Evolutionary conservation across 192 early-diverging fungal species (phyloP).

Genomic region (Endogone sp.): DNA sequence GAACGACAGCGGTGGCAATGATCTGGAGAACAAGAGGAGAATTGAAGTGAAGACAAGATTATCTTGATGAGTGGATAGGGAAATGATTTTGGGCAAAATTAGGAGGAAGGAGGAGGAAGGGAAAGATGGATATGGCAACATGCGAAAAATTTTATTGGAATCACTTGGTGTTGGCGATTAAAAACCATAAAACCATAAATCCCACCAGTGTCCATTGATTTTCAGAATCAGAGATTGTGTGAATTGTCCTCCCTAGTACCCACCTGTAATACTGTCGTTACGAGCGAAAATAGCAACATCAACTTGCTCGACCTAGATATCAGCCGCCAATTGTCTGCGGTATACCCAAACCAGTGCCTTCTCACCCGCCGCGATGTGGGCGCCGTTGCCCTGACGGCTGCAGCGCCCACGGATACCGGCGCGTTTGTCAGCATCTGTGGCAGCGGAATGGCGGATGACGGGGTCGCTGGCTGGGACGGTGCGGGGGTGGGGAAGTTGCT

Average conservation of each 20-base stretch:
- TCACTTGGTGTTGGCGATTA: background rate
- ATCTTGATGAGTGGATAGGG: too few relatives aligned
- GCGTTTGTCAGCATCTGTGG: slow-evolving; percentile 5
- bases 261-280: slow-evolving; percentile 34
- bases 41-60: slow-evolving; percentile 6
- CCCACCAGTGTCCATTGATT: too few relatives aligned
- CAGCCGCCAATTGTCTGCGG: slow-evolving; percentile 26
- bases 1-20: slow-evolving; percentile 43
- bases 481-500: background rate
- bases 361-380: slow-evolving; percentile 36
- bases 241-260: background rate
- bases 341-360: slow-evolving; percentile 29
- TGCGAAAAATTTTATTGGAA: background rate
- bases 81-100: background rate
- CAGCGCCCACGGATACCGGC: slow-evolving; percentile 18
- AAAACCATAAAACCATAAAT: too few relatives aligned
- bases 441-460: background rate
- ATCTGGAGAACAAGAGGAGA: slow-evolving; percentile 34
- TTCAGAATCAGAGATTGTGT: too few relatives aligned
- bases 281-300: slow-evolving; percentile 22
- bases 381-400: slow-evolving; percentile 18
- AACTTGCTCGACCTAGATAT: slow-evolving; percentile 39
- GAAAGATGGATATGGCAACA: background rate
- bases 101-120: too few relatives aligned
- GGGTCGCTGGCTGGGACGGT: background rate